Evolutionary conservation across 257 asterid species (phyloP).

Genomic region (Pogostemon cablin): DNA sequence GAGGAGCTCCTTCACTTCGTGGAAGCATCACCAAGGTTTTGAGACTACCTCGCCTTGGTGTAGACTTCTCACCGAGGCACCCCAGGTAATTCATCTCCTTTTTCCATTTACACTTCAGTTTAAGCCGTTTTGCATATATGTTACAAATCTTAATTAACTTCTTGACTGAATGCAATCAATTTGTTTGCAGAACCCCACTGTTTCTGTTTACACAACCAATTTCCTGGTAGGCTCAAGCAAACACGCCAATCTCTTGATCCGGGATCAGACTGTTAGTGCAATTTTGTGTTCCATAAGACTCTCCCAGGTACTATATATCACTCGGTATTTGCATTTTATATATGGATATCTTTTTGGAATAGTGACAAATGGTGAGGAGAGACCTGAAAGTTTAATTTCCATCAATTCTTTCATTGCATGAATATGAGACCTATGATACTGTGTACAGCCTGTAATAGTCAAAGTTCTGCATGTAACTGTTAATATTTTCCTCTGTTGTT

Average conservation of each 20-base stretch:
- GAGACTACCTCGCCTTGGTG: conserved; percentile 75
- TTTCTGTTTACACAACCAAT: conserved; percentile 52
- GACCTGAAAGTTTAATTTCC: background rate
- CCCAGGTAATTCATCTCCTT: conserved; percentile 51
- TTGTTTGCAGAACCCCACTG: conserved; percentile 62
- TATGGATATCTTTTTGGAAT: conserved; percentile 17
- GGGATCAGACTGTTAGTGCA: conserved; percentile 56
- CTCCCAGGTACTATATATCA: conserved; percentile 49
- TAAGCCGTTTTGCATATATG: background rate
- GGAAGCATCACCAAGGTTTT: conserved; percentile 57
- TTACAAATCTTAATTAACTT: conserved; percentile 17
- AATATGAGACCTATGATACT: conserved; percentile 11
- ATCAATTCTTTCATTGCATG: conserved; percentile 5
- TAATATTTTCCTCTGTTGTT: background rate
- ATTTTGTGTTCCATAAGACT: conserved; percentile 62
- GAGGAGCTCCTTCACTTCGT: conserved; percentile 53
- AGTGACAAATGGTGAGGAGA: conserved; percentile 21
- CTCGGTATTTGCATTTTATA: conserved; percentile 6
- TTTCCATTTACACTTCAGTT: too few species aligned
- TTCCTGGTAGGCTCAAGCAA: conserved; percentile 72
- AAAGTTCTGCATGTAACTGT: conserved; percentile 25
- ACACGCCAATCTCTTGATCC: conserved; percentile 64
- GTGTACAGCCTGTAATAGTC: conserved; percentile 10
- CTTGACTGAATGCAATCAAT: conserved; percentile 16
- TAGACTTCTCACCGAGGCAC: conserved; percentile 64